Conservation (phyloP, 2,329 filamentous ascomycete genomes). For the Plenodomus lindquistii region DNA sequence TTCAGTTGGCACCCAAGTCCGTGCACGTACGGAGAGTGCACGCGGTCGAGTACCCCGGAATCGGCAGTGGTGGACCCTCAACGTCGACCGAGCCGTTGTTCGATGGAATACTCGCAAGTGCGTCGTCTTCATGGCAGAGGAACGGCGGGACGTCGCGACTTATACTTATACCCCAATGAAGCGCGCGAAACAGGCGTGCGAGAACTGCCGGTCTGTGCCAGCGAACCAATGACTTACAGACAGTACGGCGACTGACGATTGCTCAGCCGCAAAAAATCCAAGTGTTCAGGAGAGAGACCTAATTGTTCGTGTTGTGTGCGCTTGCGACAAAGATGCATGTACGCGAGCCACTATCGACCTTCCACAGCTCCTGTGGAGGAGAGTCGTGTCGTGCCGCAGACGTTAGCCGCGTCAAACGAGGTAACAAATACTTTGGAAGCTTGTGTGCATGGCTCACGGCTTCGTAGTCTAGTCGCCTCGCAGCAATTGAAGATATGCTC, state of each 20-base stretch:
- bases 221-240: not conserved
- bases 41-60: too few relatives aligned
- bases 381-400: too few relatives aligned
- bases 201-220: slow-evolving; percentile 8
- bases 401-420: too few relatives aligned
- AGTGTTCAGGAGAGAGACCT: slow-evolving; percentile 7
- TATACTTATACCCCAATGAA: too few relatives aligned
- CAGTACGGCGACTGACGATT: slow-evolving; percentile 1
- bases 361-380: too few relatives aligned
- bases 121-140: too few relatives aligned
- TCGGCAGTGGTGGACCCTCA: too few relatives aligned
- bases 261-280: slow-evolving; percentile 9
- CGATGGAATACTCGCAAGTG: too few relatives aligned
- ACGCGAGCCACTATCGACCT: slow-evolving; percentile 3
- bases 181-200: slow-evolving; percentile 9
- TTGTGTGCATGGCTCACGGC: not conserved
- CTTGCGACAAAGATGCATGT: slow-evolving; percentile 9
- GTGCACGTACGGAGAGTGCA: too few relatives aligned
- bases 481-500: not conserved
- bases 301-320: slow-evolving; percentile 10
- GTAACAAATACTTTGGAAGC: not conserved
- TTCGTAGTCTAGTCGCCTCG: not conserved
- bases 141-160: too few relatives aligned
- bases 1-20: too few relatives aligned
- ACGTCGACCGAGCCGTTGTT: too few relatives aligned